A percentile compares a stretch with the other conserved stretches of the same genome.
Conservation (phyloP, 306 rosid species). For the Quercus gilva region DNA sequence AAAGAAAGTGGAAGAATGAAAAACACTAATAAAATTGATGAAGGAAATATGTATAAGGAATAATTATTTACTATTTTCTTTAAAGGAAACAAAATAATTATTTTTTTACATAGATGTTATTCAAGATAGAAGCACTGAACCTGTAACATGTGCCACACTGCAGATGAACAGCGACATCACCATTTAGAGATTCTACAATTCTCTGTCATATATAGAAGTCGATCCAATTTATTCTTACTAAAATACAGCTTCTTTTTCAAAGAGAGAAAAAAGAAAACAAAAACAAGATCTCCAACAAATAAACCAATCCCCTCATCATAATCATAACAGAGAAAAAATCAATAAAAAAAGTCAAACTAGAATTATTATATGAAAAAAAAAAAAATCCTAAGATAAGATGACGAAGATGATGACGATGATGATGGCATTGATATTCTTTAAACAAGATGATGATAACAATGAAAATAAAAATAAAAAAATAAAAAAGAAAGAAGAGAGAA, state of each 20-base stretch:
- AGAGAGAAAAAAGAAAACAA: slow-evolving; percentile 21
- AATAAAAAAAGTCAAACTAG: slow-evolving; percentile 19
- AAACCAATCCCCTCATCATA: slow-evolving; percentile 48
- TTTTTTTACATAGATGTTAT: not conserved
- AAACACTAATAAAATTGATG: not conserved
- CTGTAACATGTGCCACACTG: not conserved
- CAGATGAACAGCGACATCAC: slow-evolving; percentile 8
- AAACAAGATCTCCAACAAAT: slow-evolving; percentile 53
- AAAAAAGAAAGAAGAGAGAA: not conserved
- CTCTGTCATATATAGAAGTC: not conserved
- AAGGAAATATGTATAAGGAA: not conserved
- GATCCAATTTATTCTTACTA: slow-evolving; percentile 39
- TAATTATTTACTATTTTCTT: not conserved
- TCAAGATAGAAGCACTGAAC: not conserved
- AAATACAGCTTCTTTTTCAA: slow-evolving; percentile 33
- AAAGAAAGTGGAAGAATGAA: not conserved
- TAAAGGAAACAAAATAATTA: not conserved
- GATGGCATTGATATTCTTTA: not conserved
- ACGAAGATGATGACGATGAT: slow-evolving; percentile 1
- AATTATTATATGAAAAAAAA: not conserved
- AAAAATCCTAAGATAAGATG: slow-evolving; percentile 21
- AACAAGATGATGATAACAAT: slow-evolving; percentile 17
- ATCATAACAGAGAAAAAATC: not conserved
- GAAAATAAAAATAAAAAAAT: not conserved
- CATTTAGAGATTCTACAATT: slow-evolving; percentile 12